Evolutionary conservation across 176 grass and related monocot genomes (phyloP).

Genomic region (Lolium perenne): DNA sequence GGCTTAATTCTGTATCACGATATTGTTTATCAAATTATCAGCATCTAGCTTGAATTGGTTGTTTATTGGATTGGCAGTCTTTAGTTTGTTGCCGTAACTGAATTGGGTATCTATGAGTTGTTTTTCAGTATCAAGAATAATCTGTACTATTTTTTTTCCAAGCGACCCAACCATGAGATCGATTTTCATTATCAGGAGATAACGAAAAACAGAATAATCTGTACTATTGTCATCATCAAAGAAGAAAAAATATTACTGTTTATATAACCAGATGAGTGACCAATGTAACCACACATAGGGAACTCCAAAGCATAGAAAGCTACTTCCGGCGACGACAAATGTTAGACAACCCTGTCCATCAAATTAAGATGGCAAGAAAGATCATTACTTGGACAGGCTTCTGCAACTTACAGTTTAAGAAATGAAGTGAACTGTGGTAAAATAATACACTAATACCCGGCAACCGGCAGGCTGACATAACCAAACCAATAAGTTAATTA

Average conservation of each 20-base stretch:
- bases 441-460: not conserved
- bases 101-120: not conserved
- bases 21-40: not conserved
- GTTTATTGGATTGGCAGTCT: not conserved
- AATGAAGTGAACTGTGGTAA: not conserved
- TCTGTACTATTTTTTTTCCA: not conserved
- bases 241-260: not conserved
- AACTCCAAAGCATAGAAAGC: not conserved
- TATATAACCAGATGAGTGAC: not conserved
- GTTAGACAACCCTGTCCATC: not conserved
- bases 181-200: no score
- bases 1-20: not conserved
- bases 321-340: not conserved
- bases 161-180: no score
- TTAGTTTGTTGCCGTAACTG: not conserved
- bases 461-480: not conserved
- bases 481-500: not conserved
- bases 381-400: not conserved
- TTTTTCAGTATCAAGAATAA: not conserved
- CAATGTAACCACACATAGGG: not conserved
- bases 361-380: not conserved
- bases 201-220: not conserved
- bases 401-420: slow-evolving; percentile 15
- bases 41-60: not conserved
- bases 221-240: not conserved